Base-by-base conservation (phyloP, 371 early-diverging fungal species). In the Mucor piriformis region DNA sequence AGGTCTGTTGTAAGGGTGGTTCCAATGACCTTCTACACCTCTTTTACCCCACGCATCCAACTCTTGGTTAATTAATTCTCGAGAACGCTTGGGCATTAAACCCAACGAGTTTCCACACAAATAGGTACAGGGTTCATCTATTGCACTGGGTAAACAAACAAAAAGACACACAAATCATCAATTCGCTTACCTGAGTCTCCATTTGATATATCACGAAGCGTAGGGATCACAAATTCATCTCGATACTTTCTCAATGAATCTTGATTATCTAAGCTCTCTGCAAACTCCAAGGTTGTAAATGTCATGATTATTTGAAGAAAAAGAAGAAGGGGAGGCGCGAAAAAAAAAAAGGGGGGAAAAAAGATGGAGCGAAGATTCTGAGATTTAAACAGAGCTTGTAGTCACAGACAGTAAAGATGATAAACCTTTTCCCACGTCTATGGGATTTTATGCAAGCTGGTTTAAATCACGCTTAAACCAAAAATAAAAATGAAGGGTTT, bases 61-160 rank as follows among this genome's bases (percentile, higher is more conserved):
- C 68, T 98, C 98, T 73, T 96, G 85, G 46, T 76, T 76, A n/a
- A 98, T 72, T 5, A 90, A 70, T 35, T 75, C 71, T 15, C 82
- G 70, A 1, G 92, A 80, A 10, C 82, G 69, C 54, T 83, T 85
- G 23, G 97, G 96, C 76, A 91, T 81, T 51, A 96, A 80, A 6
- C 98, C 97, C 18, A 98, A 82, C 1, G 95, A 95, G 74, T 97
- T 96, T 27, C 97, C 97, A 69, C 94, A 92, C 46, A 98, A 78
- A 71, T 98, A 98, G 13, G 88, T 76, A 52, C 83, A 84, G 12
- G 77, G 64, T 23, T 79, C 72, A 29, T 82, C 79, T 55, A 53
- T 13, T 13, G 13, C n/a, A n/a, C n/a, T n/a, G n/a, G n/a, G n/a
- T n/a, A n/a, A n/a, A n/a, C n/a, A n/a, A 59, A 18, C 15, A 47